Evolutionary conservation across 2,329 filamentous ascomycete genomes (phyloP), one percentile per base, ranked within the genome.

Genomic region (Tolypocladium album): DNA sequence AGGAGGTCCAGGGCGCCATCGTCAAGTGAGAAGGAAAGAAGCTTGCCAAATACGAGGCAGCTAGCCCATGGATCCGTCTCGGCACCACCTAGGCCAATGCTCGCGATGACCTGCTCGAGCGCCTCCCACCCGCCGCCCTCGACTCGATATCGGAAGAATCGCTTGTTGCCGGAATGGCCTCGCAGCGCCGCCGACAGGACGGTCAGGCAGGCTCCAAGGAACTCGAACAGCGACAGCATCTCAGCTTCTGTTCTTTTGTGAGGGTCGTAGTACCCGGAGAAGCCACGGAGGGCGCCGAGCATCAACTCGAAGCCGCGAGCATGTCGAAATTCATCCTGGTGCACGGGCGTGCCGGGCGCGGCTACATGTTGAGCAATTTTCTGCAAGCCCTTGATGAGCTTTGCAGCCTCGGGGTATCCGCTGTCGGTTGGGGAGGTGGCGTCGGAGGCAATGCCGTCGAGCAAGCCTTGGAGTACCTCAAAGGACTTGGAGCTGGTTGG

Each of bases 291-390:
- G 34, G 89, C 81, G 50, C 84, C 79, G 58, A 96, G 78, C 27
- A 96, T 75, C 52, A 82, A 80, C 67, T 90, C 84, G 72, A 96
- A 96, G 67, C 92, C 92, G 60, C 83, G 80, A 34, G 92, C 81
- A 69, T 90, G 85, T 65, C 92, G 85, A 71, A 97, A 96, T 66
- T 90, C 87, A 75, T 96, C 90, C 75, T 92, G 90, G 6, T 78
- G 76, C 4, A 78, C 72, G 61, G 76, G 76, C 3, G 79, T 77
- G 20, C 79, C 72, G 45, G 76, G 68, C 12, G 80, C 78, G 50
- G 80, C 76, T 36, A 86, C 72, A 63, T 84, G 77, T 61, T 90
- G 88, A 67, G 86, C 84, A 61, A 93, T 82, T 58, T 84, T 81
- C 64, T 85, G 82, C 60, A 89, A 78, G 58, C 79, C 77, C 64